Conservation (phyloP, 192 early-diverging fungal genomes). For the Gorgonomyces haynaldii region DNA sequence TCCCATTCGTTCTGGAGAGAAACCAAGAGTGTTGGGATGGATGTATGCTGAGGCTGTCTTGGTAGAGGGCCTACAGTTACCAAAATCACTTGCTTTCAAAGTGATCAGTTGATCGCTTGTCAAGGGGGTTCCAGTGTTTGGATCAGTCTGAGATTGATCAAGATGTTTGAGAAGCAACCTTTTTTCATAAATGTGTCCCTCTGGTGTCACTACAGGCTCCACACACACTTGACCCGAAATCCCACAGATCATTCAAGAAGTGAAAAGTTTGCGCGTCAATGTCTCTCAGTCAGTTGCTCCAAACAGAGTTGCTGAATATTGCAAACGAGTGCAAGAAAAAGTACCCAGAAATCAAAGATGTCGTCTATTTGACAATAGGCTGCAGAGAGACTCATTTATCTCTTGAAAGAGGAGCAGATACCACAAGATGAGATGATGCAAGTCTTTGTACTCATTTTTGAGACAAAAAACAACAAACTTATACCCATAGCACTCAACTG, state of each 20-base stretch:
- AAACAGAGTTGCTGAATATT: slow-evolving; percentile 69
- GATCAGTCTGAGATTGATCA: slow-evolving; percentile 69
- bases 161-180: slow-evolving; percentile 80
- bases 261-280: no score
- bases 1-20: slow-evolving; percentile 96
- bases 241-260: no score
- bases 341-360: slow-evolving; percentile 93
- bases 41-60: slow-evolving; percentile 79
- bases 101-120: neutral
- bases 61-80: no score
- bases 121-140: slow-evolving; percentile 38
- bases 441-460: slow-evolving; percentile 70
- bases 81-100: neutral
- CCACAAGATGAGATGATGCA: slow-evolving; percentile 27
- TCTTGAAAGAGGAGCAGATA: slow-evolving; percentile 16
- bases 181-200: slow-evolving; percentile 79
- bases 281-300: no score
- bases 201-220: slow-evolving; percentile 76
- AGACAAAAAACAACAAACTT: slow-evolving; percentile 71
- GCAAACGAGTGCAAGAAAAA: slow-evolving; percentile 80
- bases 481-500: slow-evolving; percentile 53
- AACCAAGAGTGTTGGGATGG: slow-evolving; percentile 77
- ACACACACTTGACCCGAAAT: slow-evolving; percentile 82
- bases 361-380: slow-evolving; percentile 40
- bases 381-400: slow-evolving; percentile 50